phyloP scores from a whole-genome alignment of 169 alveolate species.

The Babesia bigemina region DNA sequence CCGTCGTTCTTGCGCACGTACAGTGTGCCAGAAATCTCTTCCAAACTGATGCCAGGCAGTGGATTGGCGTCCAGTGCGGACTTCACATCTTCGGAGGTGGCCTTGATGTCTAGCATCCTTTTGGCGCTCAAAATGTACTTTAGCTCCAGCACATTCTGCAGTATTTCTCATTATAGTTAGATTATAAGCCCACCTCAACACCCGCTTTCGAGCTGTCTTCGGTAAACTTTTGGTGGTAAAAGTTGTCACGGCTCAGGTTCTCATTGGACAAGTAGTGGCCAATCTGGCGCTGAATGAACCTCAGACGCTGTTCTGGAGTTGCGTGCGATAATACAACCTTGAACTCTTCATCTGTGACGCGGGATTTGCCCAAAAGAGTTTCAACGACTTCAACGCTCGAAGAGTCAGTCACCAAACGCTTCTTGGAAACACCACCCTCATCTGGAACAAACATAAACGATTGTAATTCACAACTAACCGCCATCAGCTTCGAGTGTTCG shows the following conservation, averaged over 20 bases:
- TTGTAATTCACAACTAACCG: not conserved
- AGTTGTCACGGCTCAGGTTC: slow-evolving; percentile 55
- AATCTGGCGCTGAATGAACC: slow-evolving; percentile 54
- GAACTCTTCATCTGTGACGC: slow-evolving; percentile 60
- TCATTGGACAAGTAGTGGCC: slow-evolving; percentile 57
- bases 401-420: slow-evolving; percentile 30
- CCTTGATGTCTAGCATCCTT: slow-evolving; percentile 60
- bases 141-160: slow-evolving; percentile 57
- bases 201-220: slow-evolving; percentile 58
- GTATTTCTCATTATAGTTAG: not conserved
- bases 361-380: slow-evolving; percentile 37
- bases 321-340: slow-evolving; percentile 36
- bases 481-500: not conserved
- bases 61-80: slow-evolving; percentile 18
- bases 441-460: not conserved
- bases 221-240: slow-evolving; percentile 49
- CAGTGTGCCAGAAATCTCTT: slow-evolving; percentile 40
- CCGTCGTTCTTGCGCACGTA: slow-evolving; percentile 40
- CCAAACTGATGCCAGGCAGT: slow-evolving; percentile 20
- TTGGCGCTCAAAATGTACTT: slow-evolving; percentile 65
- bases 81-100: slow-evolving; percentile 59
- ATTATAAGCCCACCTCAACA: slow-evolving; percentile 28
- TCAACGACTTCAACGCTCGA: slow-evolving; percentile 32
- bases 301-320: slow-evolving; percentile 52
- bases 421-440: slow-evolving; percentile 7